Percentiles rank a stretch among this genome's conserved stretches.
Evolutionary conservation across 1,139 yeast genomes (phyloP).

Genomic region (Sugiyamaella xylanicola): DNA sequence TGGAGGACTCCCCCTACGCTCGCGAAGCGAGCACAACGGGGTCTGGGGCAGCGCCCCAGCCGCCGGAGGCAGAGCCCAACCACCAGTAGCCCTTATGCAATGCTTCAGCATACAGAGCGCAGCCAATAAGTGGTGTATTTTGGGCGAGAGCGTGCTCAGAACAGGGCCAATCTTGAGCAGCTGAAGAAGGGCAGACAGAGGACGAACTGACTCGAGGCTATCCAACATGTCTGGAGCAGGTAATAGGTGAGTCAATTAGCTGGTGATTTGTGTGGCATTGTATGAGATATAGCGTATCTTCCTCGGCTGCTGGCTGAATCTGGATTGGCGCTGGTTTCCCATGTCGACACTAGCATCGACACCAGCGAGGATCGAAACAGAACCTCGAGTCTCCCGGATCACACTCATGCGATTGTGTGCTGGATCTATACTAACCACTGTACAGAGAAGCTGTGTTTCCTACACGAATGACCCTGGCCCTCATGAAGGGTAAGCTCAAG

Average conservation of each 20-base stretch:
- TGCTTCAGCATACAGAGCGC: not conserved
- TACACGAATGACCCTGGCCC: conserved; percentile 93
- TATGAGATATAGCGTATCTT: no score
- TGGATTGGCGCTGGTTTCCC: no score
- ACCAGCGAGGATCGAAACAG: conserved; percentile 1
- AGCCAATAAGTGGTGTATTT: not conserved
- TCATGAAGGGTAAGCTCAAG: conserved; percentile 92
- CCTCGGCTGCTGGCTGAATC: no score
- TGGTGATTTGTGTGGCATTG: not conserved
- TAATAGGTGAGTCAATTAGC: conserved; percentile 31
- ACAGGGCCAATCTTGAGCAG: not conserved
- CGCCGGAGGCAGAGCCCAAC: no score
- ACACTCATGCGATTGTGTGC: not conserved
- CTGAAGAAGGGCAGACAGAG: not conserved
- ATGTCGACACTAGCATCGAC: no score
- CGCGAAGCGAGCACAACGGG: no score
- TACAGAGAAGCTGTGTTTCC: conserved; percentile 66
- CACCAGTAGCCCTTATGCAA: not conserved
- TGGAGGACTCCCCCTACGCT: no score
- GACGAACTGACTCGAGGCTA: not conserved
- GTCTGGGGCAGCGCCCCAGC: no score
- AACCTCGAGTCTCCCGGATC: not conserved
- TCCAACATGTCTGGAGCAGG: conserved; percentile 41
- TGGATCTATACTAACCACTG: conserved; percentile 10
- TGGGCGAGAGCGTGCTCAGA: not conserved